phyloP scores from a whole-genome alignment of 169 alveolate genomes.

The Eimeria necatrix region DNA sequence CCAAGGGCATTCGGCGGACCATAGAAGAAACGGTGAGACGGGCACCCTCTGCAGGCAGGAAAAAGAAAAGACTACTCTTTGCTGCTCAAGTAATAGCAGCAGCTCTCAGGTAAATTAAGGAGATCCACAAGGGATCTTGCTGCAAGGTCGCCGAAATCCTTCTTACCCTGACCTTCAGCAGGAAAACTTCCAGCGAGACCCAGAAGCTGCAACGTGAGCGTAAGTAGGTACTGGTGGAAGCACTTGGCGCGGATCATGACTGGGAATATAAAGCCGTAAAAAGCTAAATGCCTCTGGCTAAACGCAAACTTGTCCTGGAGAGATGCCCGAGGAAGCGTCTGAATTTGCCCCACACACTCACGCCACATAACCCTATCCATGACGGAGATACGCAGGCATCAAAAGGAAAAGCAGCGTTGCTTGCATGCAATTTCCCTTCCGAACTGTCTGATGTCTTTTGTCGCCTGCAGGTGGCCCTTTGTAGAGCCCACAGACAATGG shows the following conservation, averaged over 20 bases:
- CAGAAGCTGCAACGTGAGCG: slow-evolving; percentile 42
- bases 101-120: not conserved
- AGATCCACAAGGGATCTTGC: too few species aligned
- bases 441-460: too few species aligned
- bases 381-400: not conserved
- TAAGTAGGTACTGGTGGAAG: slow-evolving; percentile 73
- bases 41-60: slow-evolving; percentile 10
- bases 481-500: not conserved
- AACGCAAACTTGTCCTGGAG: slow-evolving; percentile 45
- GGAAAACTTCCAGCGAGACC: not conserved
- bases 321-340: slow-evolving; percentile 24
- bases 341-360: not conserved
- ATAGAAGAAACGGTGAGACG: slow-evolving; percentile 4
- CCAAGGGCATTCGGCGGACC: slow-evolving; percentile 65
- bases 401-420: not conserved
- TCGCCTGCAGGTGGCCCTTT: not conserved
- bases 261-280: slow-evolving; percentile 79
- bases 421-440: not conserved
- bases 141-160: too few species aligned
- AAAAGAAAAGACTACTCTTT: not conserved
- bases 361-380: too few species aligned
- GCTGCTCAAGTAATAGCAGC: not conserved
- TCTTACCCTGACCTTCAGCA: not conserved
- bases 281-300: slow-evolving; percentile 72
- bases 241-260: slow-evolving; percentile 79